Evolutionary conservation across 352 stramenopile genomes (phyloP).

Genomic region (Globisporangium yorkense): DNA sequence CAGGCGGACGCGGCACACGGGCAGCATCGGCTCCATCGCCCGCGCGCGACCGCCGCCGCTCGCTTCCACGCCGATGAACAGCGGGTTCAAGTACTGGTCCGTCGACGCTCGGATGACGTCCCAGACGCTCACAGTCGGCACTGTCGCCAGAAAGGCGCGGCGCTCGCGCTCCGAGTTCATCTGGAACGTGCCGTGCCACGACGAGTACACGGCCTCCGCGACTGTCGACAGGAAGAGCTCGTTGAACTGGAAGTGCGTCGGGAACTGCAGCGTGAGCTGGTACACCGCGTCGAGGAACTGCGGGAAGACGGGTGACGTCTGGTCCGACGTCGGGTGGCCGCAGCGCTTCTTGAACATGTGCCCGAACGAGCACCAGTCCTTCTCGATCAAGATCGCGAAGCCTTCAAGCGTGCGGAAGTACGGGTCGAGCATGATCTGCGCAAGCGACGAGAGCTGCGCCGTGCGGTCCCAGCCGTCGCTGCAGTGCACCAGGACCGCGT

Average conservation of each 20-base stretch:
- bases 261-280: conserved; percentile 96
- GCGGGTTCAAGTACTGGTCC: conserved; percentile 77
- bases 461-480: conserved; percentile 92
- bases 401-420: conserved; percentile 76
- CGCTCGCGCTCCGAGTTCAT: conserved; percentile 85
- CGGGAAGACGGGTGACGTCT: conserved; percentile 97
- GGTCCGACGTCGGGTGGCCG: conserved; percentile 78
- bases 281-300: conserved; percentile 98
- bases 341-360: conserved; percentile 85
- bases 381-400: conserved; percentile 79
- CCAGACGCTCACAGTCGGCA: conserved; percentile 79
- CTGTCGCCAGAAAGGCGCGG: conserved; percentile 48
- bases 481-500: conserved; percentile 85
- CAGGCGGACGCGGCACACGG: conserved; percentile 76
- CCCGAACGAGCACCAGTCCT: conserved; percentile 86
- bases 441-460: conserved; percentile 65
- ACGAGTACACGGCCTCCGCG: conserved; percentile 96
- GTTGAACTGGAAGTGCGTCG: conserved; percentile 98
- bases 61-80: conserved; percentile 48
- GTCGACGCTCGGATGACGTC: conserved; percentile 80
- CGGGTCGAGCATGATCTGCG: conserved; percentile 82
- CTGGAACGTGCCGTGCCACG: conserved; percentile 92
- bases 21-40: conserved; percentile 64
- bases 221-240: conserved; percentile 90
- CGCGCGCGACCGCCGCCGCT: conserved; percentile 13